Percentiles rank a stretch among this genome's conserved stretches.
phyloP scores from a whole-genome alignment of 225 moss, liverwort and hornwort species.

The Takakia lepidozioides region DNA sequence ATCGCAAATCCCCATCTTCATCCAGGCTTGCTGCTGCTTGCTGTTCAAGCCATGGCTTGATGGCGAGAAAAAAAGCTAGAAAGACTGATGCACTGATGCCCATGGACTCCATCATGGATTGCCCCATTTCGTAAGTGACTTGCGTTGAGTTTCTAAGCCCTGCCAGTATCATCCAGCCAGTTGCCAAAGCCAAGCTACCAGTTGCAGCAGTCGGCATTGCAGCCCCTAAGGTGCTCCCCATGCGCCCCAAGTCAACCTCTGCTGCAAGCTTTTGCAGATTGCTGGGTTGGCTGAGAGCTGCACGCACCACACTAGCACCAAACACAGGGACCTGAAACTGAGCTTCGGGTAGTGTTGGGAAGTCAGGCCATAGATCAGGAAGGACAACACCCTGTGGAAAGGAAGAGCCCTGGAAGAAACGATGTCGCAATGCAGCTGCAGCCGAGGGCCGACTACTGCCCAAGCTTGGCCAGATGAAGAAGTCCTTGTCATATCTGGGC shows the following conservation, averaged over 20 bases:
- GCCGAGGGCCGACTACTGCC: slow-evolving; percentile 86
- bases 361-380: slow-evolving; percentile 25
- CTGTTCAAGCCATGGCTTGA: slow-evolving; percentile 63
- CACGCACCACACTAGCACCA: slow-evolving; percentile 11
- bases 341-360: slow-evolving; percentile 22
- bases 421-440: slow-evolving; percentile 70
- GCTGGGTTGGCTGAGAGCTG: slow-evolving; percentile 13
- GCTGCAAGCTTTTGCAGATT: slow-evolving; percentile 15
- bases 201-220: slow-evolving; percentile 23
- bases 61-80: slow-evolving; percentile 38
- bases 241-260: slow-evolving; percentile 18
- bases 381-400: slow-evolving; percentile 20
- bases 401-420: slow-evolving; percentile 48
- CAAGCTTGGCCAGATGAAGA: slow-evolving; percentile 75
- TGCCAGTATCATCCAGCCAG: slow-evolving; percentile 54
- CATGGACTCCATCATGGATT: slow-evolving; percentile 26
- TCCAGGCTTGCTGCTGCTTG: slow-evolving; percentile 18
- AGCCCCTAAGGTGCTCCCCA: slow-evolving; percentile 13
- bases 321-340: slow-evolving; percentile 22
- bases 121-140: slow-evolving; percentile 52
- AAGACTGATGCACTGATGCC: slow-evolving; percentile 47
- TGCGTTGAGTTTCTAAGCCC: slow-evolving; percentile 43
- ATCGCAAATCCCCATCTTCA: slow-evolving; percentile 8
- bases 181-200: slow-evolving; percentile 45
- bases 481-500: slow-evolving; percentile 60